A percentile compares a stretch with the other conserved stretches of the same genome.
phyloP scores from a whole-genome alignment of 2,329 filamentous ascomycete species.

The Hymenotorrendiella dingleyae region DNA sequence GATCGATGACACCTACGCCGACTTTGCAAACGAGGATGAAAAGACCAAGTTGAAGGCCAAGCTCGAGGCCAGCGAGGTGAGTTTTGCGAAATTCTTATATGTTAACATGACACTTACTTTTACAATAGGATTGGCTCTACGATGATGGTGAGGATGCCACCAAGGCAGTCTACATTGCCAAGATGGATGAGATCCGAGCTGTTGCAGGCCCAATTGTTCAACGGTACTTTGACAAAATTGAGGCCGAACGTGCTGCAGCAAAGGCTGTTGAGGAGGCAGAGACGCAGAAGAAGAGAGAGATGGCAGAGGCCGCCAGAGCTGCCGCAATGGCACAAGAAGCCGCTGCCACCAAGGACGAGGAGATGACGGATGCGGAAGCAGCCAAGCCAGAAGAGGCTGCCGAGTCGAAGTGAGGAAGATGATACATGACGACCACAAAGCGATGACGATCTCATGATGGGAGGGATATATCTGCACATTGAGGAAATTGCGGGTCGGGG shows the following conservation, averaged over 20 bases:
- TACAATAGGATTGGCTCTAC: conserved; percentile 85
- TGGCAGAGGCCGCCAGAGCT: conserved; percentile 40
- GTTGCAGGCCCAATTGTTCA: conserved; percentile 88
- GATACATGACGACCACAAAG: neutral
- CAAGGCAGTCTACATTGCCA: conserved; percentile 89
- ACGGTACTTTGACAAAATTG: conserved; percentile 91
- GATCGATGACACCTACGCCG: conserved; percentile 84
- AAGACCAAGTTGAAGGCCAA: conserved; percentile 80
- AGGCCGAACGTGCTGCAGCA: conserved; percentile 74
- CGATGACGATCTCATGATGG: conserved; percentile 1
- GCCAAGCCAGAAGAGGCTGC: conserved; percentile 41
- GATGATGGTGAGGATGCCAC: conserved; percentile 92
- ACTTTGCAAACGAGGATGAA: conserved; percentile 87
- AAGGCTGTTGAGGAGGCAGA: conserved; percentile 58
- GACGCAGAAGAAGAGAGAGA: conserved; percentile 46
- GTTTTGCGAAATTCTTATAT: conserved; percentile 30
- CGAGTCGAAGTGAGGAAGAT: conserved; percentile 26
- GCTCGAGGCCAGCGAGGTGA: conserved; percentile 80
- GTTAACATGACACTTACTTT: conserved; percentile 16
- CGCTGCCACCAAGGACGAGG: conserved; percentile 44
- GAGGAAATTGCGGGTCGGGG: neutral
- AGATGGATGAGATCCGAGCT: conserved; percentile 91
- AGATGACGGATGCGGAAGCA: conserved; percentile 58
- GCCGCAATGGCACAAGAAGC: conserved; percentile 36
- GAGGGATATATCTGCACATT: neutral